These are phyloP conservation scores for Epichloe sp. DNA, from an alignment of 2,329 filamentous ascomycete species.

Conservation along the genomic window DNA sequence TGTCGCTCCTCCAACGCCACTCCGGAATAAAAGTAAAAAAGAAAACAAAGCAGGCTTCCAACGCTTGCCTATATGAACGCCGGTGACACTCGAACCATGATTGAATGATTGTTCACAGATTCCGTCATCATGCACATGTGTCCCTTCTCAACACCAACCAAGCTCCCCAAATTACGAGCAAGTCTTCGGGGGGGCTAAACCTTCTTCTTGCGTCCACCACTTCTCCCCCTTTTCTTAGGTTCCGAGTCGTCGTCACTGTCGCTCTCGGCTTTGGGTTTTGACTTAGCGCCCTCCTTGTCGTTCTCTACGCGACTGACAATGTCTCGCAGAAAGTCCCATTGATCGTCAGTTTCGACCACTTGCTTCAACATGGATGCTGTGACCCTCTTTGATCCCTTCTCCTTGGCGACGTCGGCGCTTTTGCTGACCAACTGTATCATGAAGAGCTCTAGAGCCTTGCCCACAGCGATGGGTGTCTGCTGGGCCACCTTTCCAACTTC, in stretches of 20 bases:
- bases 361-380: conserved; percentile 85
- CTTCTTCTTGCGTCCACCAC: conserved; percentile 38
- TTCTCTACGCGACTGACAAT: conserved; percentile 74
- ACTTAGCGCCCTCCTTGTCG: conserved; percentile 33
- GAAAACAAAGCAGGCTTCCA: not conserved
- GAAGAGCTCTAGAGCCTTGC: conserved; percentile 91
- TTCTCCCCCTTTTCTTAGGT: conserved; percentile 33
- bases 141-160: not conserved
- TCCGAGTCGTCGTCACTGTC: conserved; percentile 39
- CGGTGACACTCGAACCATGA: conserved; percentile 5
- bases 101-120: not conserved
- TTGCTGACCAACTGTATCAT: conserved; percentile 92
- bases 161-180: not conserved
- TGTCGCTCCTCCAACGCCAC: conserved; percentile 13
- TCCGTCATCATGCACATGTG: not conserved
- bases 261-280: conserved; percentile 36
- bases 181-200: conserved; percentile 7
- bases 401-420: conserved; percentile 70
- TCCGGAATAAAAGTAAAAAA: conserved; percentile 3
- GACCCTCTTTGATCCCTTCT: conserved; percentile 78
- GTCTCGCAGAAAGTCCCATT: conserved; percentile 87
- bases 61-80: conserved; percentile 14
- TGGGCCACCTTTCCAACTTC: conserved; percentile 98
- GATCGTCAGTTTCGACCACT: conserved; percentile 75
- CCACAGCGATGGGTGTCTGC: conserved; percentile 90